These are phyloP conservation scores for Straminergon stramineum DNA, from an alignment of 225 moss, liverwort and hornwort genomes.

Conservation along the genomic window DNA sequence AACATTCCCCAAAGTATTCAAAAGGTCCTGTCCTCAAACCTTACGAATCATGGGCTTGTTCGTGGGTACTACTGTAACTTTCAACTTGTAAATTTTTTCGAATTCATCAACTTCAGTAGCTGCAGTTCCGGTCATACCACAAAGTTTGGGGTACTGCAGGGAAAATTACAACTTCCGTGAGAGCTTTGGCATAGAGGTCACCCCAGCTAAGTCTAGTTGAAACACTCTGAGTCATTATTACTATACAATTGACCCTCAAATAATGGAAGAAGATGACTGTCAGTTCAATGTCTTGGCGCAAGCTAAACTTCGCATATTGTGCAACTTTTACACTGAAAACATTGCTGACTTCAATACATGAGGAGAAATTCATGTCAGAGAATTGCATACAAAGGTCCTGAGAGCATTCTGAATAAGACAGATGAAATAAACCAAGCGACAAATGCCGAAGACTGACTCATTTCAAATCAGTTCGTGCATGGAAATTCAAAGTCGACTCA, in stretches of 20 bases:
- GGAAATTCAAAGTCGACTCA: not conserved
- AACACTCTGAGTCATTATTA: not conserved
- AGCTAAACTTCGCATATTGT: not conserved
- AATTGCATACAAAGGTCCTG: not conserved
- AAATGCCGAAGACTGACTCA: not conserved
- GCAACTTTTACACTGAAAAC: not conserved
- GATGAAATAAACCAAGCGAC: not conserved
- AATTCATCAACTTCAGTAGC: slow-evolving; percentile 90
- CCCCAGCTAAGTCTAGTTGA: not conserved
- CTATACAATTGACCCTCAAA: not conserved
- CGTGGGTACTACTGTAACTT: slow-evolving; percentile 87
- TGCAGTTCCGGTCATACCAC: slow-evolving; percentile 98
- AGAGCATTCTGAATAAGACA: not conserved
- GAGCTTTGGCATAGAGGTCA: not conserved
- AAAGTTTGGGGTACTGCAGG: slow-evolving; percentile 72
- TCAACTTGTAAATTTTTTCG: slow-evolving; percentile 80
- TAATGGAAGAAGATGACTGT: not conserved
- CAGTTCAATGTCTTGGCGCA: not conserved
- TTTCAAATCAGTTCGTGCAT: not conserved
- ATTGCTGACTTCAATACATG: not conserved
- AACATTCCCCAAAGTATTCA: not conserved
- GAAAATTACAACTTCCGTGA: not conserved
- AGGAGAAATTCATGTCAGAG: not conserved
- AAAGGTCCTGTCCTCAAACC: slow-evolving; percentile 17
- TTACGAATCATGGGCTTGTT: slow-evolving; percentile 86